Percentiles rank a stretch among this genome's conserved stretches.
phyloP scores from a whole-genome alignment of 768 basidiomycete genomes.

The Boletus rubescentipes region DNA sequence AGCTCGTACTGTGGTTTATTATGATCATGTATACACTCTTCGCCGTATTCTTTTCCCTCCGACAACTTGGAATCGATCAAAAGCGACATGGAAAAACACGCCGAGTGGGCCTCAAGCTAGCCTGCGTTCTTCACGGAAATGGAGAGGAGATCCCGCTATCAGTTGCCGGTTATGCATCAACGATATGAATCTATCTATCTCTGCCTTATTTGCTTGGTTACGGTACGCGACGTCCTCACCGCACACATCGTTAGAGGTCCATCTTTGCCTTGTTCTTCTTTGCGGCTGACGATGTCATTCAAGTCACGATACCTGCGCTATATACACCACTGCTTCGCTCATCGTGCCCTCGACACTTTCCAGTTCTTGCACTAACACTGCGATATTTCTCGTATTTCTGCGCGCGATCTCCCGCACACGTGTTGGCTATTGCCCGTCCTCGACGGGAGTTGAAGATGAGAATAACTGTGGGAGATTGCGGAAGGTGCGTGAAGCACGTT shows the following conservation, averaged over 20 bases:
- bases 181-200: too few species aligned
- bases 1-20: too few species aligned
- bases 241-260: conserved; percentile 39
- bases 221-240: conserved; percentile 48
- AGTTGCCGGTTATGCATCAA: too few species aligned
- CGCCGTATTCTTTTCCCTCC: too few species aligned
- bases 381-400: conserved; percentile 73
- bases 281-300: not conserved
- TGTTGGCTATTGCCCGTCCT: conserved; percentile 6
- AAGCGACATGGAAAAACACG: too few species aligned
- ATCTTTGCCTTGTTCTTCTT: not conserved
- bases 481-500: conserved; percentile 21
- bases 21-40: too few species aligned
- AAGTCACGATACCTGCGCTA: conserved; percentile 53
- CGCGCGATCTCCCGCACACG: conserved; percentile 67
- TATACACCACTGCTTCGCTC: conserved; percentile 44
- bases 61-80: too few species aligned
- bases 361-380: conserved; percentile 37
- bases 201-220: too few species aligned
- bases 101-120: too few species aligned
- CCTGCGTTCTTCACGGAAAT: too few species aligned
- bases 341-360: conserved; percentile 30
- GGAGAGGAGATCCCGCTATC: too few species aligned
- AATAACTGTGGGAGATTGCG: conserved; percentile 54
- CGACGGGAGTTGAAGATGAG: not conserved